phyloP scores from a whole-genome alignment of 805 yeast genomes.

The Candida ortonii region DNA sequence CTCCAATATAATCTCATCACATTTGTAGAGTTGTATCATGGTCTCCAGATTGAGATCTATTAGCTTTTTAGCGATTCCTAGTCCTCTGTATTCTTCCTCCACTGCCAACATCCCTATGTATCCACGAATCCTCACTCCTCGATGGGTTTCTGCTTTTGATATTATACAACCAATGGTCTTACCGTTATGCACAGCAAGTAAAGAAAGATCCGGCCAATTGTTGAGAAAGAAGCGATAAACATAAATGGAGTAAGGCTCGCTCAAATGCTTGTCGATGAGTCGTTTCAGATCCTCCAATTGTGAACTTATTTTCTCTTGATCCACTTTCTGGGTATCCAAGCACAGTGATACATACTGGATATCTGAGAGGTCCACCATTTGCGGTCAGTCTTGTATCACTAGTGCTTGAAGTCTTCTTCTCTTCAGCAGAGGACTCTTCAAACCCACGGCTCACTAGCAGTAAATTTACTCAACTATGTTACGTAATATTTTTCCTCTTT shows the following conservation, averaged over 20 bases:
- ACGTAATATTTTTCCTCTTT: conserved; percentile 9
- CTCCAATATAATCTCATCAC: conserved; percentile 91
- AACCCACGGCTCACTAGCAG: background rate
- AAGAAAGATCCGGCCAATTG: conserved; percentile 86
- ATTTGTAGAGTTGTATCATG: conserved; percentile 58
- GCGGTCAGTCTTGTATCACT: background rate
- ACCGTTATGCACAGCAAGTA: conserved; percentile 48
- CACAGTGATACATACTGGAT: conserved; percentile 23
- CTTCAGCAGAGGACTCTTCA: background rate
- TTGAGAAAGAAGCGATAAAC: conserved; percentile 88
- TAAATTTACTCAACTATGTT: too few species aligned
- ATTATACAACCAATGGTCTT: conserved; percentile 77
- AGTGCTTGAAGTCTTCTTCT: background rate
- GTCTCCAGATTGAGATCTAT: conserved; percentile 59
- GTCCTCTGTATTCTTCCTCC: conserved; percentile 63
- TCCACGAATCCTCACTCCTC: conserved; percentile 73
- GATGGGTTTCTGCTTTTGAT: conserved; percentile 75
- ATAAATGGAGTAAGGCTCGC: conserved; percentile 92
- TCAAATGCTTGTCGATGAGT: conserved; percentile 68
- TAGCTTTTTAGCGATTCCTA: conserved; percentile 76
- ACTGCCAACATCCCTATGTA: conserved; percentile 97
- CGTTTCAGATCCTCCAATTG: conserved; percentile 51
- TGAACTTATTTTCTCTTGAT: conserved; percentile 22
- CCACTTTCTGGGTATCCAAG: conserved; percentile 16
- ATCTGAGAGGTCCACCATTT: conserved; percentile 11